Evolutionary conservation across 352 stramenopile genomes (phyloP).

Genomic region (Lagenidium giganteum): DNA sequence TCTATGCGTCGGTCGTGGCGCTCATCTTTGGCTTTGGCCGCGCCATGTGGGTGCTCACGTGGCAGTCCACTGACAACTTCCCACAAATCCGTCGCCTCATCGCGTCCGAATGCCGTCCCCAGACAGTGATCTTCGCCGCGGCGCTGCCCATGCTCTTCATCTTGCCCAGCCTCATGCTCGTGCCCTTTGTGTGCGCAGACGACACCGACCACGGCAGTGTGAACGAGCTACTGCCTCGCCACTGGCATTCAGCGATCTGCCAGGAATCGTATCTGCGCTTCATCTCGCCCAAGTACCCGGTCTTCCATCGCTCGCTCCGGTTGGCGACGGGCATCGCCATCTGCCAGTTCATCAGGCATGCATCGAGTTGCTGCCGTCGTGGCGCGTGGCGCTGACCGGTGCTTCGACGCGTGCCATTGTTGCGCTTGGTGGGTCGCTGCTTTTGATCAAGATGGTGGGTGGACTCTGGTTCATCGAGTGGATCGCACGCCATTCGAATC

Average conservation of each 20-base stretch:
- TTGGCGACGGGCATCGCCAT: slow-evolving; percentile 69
- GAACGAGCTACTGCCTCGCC: slow-evolving; percentile 17
- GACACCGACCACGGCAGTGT: slow-evolving; percentile 13
- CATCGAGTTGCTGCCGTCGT: slow-evolving; percentile 59
- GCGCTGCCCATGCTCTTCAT: slow-evolving; percentile 58
- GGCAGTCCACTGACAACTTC: slow-evolving; percentile 72
- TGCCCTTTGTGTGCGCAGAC: slow-evolving; percentile 43
- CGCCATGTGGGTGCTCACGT: slow-evolving; percentile 74
- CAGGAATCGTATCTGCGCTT: slow-evolving; percentile 70
- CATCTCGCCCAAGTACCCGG: slow-evolving; percentile 54
- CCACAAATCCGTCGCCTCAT: slow-evolving; percentile 72
- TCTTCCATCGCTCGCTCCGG: slow-evolving; percentile 69
- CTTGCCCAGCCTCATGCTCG: slow-evolving; percentile 51
- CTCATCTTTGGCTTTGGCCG: slow-evolving; percentile 66
- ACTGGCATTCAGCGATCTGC: slow-evolving; percentile 40
- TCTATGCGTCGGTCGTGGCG: slow-evolving; percentile 68
- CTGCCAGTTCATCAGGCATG: slow-evolving; percentile 68
- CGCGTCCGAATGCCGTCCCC: slow-evolving; percentile 43
- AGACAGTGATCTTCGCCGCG: slow-evolving; percentile 60
- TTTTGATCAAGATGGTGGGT: slow-evolving; percentile 46
- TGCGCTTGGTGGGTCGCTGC: slow-evolving; percentile 37
- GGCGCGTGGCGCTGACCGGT: slow-evolving; percentile 42
- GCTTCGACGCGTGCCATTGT: slow-evolving; percentile 36
- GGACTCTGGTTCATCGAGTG: slow-evolving; percentile 62
- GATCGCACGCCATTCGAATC: slow-evolving; percentile 44